phyloP scores from a whole-genome alignment of 129 eudicot species.

The Flaveria linearis region DNA sequence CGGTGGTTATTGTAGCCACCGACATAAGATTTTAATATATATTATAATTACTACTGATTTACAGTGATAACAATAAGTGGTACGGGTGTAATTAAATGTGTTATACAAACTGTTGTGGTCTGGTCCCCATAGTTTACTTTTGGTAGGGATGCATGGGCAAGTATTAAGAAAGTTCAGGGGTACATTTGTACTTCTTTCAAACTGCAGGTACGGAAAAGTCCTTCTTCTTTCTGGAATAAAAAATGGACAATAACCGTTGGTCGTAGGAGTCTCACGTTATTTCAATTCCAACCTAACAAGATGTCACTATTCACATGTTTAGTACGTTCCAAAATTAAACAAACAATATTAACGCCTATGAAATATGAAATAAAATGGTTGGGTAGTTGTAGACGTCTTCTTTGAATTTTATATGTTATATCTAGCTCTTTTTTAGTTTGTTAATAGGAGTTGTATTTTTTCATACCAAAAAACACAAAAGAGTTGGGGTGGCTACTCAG shows the following conservation, averaged over 20 bases:
- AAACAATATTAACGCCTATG: not conserved
- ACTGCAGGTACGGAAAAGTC: slow-evolving; percentile 19
- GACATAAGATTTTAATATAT: too few relatives aligned
- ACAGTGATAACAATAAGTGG: slow-evolving; percentile 16
- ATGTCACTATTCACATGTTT: slow-evolving; percentile 28
- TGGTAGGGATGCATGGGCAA: slow-evolving; percentile 26
- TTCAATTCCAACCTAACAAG: slow-evolving; percentile 36
- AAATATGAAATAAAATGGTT: too few relatives aligned
- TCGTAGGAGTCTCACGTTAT: slow-evolving; percentile 22
- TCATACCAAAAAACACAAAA: too few relatives aligned
- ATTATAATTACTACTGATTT: not conserved
- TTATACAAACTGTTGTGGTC: not conserved
- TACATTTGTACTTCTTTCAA: slow-evolving; percentile 2
- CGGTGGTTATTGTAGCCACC: too few relatives aligned
- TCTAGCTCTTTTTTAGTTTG: too few relatives aligned
- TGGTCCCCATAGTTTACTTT: slow-evolving; percentile 33
- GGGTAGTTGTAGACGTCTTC: too few relatives aligned
- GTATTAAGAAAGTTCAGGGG: slow-evolving; percentile 18
- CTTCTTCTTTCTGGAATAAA: not conserved
- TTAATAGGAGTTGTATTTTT: too few relatives aligned
- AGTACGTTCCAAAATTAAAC: not conserved
- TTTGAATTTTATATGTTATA: too few relatives aligned
- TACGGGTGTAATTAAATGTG: slow-evolving; percentile 7
- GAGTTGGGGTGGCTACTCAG: too few relatives aligned
- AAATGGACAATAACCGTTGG: slow-evolving; percentile 32